These are phyloP conservation scores for Tolypocladium tundrense DNA, from an alignment of 2,329 filamentous ascomycete genomes.

Conservation along the genomic window DNA sequence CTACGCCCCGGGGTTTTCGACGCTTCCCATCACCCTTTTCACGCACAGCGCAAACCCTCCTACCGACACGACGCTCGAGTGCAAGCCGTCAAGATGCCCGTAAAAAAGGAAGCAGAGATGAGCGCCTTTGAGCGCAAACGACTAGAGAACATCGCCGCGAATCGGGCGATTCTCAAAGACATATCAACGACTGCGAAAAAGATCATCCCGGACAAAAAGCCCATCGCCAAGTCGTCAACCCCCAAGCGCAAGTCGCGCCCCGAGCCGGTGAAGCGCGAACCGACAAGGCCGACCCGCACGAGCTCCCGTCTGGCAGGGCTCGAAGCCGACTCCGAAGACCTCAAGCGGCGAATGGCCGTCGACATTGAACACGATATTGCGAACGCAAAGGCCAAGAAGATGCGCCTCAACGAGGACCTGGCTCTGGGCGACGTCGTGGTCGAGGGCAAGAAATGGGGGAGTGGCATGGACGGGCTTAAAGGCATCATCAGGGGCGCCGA, in stretches of 20 bases:
- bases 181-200: conserved; percentile 62
- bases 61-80: too few relatives aligned
- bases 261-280: conserved; percentile 36
- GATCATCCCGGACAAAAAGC: conserved; percentile 48
- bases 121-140: conserved; percentile 82
- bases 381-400: conserved; percentile 46
- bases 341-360: conserved; percentile 41
- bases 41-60: too few relatives aligned
- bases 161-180: conserved; percentile 70
- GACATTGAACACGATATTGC: conserved; percentile 32
- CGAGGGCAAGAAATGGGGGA: conserved; percentile 67
- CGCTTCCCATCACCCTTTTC: too few relatives aligned
- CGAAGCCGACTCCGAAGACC: conserved; percentile 33
- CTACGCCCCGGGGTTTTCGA: too few relatives aligned
- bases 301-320: conserved; percentile 49
- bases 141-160: conserved; percentile 77
- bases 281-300: conserved; percentile 39
- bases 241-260: conserved; percentile 18
- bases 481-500: conserved; percentile 55
- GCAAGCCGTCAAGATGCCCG: conserved; percentile 27
- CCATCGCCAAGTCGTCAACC: conserved; percentile 32
- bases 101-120: conserved; percentile 37
- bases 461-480: conserved; percentile 54
- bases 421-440: conserved; percentile 69
- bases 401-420: conserved; percentile 45